Base-by-base conservation (phyloP, 2,329 filamentous ascomycete species). In the Fusarium gaditjirri region DNA sequence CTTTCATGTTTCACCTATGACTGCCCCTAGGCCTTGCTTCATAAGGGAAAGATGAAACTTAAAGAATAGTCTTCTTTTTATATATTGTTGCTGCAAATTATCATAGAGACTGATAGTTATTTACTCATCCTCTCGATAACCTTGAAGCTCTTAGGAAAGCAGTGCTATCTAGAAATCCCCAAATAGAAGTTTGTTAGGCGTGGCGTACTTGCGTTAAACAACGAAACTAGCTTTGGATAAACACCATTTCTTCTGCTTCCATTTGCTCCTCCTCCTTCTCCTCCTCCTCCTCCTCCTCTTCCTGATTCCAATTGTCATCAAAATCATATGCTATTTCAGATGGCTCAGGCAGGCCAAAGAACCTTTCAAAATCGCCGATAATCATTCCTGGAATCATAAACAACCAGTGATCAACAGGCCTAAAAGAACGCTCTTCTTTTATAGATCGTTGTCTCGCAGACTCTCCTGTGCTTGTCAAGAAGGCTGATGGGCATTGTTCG, bases 361-460 rank as follows among this genome's bases (percentile, higher is more conserved):
- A n/a, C 21, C 38, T n/a, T 8, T 6, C 5, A 41, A 1, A 41
- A 16, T n/a, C 39, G 8, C 12, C 8, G 14, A 0, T 0, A 39
- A 14, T 13, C 1, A 1, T 0, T 41, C 21, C 21, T 10, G 39
- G 39, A 14, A 41, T 5, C 6, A 6, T 16, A 1, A 0, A 4
- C 5, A 41, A 3, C 39, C 39, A 41, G 39, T 3, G 2, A n/a
- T 46, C 27, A n/a, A 35, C 29, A 25, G 35, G 14, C 16, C 4
- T n/a, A 3, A 10, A 5, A 11, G 31, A 25, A 13, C 46, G 29
- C 14, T 33, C 14, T 23, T 50, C 46, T 23, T 12, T 31, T 19
- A 23, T 13, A 8, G 46, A n/a, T 9, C 3, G n/a, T 25, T 50
- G 31, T 33, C 25, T 23, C 10, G 46, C 8, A 17, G 21, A 11